Evolutionary conservation across 2,329 filamentous ascomycete genomes (phyloP), one percentile per base, ranked within the genome.

Genomic region (Trichoderma pleuroti): DNA sequence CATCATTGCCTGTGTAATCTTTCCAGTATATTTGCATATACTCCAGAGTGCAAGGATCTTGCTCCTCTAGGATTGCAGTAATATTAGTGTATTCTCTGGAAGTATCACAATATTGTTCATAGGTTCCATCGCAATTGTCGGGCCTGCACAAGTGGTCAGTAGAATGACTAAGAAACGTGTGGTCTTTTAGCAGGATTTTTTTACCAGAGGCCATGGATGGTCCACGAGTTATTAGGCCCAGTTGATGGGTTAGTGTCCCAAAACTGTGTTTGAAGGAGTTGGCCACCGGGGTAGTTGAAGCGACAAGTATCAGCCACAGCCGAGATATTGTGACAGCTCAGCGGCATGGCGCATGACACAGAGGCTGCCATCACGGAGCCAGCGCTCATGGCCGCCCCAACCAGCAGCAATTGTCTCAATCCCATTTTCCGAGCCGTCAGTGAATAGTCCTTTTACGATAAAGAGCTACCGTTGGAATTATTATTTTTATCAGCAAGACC

Each of bases 21-120:
- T 92, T 90, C 92, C 91, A 93, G 81, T 90, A 92, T 2, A 82
- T 86, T 61, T 86, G 80, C 91, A 93, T 93, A 77, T 89, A 91
- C 3, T 81, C 79, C 1, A 93, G 83, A 4, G 91, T 83, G 68
- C 86, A 83, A 32, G 71, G 69, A 64, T 86, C 84, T 72, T 85
- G 85, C n/a, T 86, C 84, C 8, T 84, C 80, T 30, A 93, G 81
- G 71, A 93, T 92, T 12, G 84, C 80, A 0, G 85, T 86, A 74
- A 93, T 91, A 79, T 91, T 90, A 65, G 82, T 86, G 78, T 92
- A 92, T 61, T 82, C 84, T 65, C 91, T 87, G 32, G 72, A 81
- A 9, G 81, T 77, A 75, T 92, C 90, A 80, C 91, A 93, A 78
- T 84, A 88, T 68, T 87, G 82, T 63, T 92, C 87, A 77, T 88